Conservation (phyloP, 305 asterid genomes). For the Lippia alba region DNA sequence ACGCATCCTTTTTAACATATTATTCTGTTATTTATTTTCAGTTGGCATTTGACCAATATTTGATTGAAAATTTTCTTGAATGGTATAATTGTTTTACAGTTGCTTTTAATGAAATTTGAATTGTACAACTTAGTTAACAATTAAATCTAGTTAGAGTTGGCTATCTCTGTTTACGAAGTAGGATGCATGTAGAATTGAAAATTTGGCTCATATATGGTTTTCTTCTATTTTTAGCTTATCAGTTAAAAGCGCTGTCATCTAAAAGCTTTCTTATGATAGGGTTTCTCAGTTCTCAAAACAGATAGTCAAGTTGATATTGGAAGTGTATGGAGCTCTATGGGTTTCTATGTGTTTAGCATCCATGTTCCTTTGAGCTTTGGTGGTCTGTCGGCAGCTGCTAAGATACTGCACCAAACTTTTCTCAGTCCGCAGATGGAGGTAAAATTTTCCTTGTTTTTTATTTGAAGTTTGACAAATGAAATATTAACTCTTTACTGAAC, state of each 20-base stretch:
- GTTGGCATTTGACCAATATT: no score
- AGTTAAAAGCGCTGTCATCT: background rate
- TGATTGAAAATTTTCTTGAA: no score
- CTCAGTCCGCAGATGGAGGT: constrained; percentile 66
- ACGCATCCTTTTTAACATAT: no score
- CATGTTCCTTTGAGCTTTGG: constrained; percentile 94
- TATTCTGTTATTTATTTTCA: no score
- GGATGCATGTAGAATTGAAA: background rate
- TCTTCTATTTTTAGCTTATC: constrained; percentile 13
- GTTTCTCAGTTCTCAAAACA: constrained; percentile 72
- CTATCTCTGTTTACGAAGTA: background rate
- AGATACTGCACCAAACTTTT: constrained; percentile 56
- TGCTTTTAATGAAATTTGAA: no score
- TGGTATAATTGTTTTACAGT: no score
- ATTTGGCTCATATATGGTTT: background rate
- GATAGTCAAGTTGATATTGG: constrained; percentile 59
- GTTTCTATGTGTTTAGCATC: constrained; percentile 75
- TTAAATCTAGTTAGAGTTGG: background rate
- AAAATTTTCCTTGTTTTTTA: constrained; percentile 8
- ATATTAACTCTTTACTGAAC: constrained; percentile 16
- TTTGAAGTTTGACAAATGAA: constrained; percentile 23
- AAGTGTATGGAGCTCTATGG: constrained; percentile 71
- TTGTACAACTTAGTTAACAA: background rate
- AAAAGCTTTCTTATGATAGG: constrained; percentile 42
- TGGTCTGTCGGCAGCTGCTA: constrained; percentile 69